Evolutionary conservation across 1,139 yeast genomes (phyloP).

Genomic region (Scheffersomyces insectosa): DNA sequence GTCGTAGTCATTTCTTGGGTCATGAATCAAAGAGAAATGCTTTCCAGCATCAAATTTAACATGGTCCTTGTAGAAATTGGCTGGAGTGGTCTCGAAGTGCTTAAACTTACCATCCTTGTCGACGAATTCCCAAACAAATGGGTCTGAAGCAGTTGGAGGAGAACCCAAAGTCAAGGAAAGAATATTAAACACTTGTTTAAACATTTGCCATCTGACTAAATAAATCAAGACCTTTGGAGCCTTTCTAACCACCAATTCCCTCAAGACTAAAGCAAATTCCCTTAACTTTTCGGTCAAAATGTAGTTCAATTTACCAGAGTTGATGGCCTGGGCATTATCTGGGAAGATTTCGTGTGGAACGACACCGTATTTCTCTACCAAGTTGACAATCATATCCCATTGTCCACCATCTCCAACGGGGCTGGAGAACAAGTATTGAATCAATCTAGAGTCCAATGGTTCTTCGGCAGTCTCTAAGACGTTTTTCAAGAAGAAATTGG

Average conservation of each 20-base stretch:
- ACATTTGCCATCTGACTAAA: constrained; percentile 47
- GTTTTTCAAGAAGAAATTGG: constrained; percentile 76
- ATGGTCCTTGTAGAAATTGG: constrained; percentile 58
- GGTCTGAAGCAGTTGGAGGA: constrained; percentile 72
- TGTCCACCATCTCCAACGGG: constrained; percentile 87
- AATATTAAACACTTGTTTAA: constrained; percentile 62
- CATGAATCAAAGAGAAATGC: constrained; percentile 70
- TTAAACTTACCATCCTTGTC: constrained; percentile 71
- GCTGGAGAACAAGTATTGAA: constrained; percentile 58
- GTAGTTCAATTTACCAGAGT: constrained; percentile 57
- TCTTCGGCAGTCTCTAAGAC: constrained; percentile 65
- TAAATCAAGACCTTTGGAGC: constrained; percentile 20
- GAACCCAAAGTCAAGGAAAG: constrained; percentile 69
- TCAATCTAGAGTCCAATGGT: constrained; percentile 65
- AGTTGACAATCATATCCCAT: constrained; percentile 76
- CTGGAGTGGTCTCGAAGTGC: constrained; percentile 57
- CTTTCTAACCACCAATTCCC: constrained; percentile 42
- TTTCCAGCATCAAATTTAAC: constrained; percentile 52
- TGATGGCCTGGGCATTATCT: constrained; percentile 66
- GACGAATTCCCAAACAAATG: constrained; percentile 69
- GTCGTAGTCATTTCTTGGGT: constrained; percentile 72
- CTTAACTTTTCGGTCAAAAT: constrained; percentile 67
- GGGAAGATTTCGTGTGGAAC: constrained; percentile 75
- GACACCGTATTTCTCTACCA: constrained; percentile 74
- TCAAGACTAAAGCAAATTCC: constrained; percentile 69